Percentiles rank a stretch among this genome's conserved stretches.
These are phyloP conservation scores for Geoglossum glabrum DNA, from an alignment of 495 filamentous ascomycete species.

Conservation along the genomic window DNA sequence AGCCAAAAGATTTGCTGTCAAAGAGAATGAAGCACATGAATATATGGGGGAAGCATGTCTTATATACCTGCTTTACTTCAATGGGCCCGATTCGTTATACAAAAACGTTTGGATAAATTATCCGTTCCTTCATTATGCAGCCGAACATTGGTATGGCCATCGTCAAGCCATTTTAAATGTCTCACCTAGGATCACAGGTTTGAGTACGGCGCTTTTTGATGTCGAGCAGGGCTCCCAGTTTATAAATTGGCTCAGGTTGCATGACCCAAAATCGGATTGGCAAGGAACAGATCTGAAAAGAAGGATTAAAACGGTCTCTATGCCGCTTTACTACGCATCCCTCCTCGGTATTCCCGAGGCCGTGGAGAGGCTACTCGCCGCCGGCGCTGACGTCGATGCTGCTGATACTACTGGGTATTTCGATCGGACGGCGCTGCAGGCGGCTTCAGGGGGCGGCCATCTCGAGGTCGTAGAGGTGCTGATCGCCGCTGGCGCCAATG, in stretches of 20 bases:
- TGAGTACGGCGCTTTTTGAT: background rate
- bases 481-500: no score
- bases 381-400: slow-evolving; percentile 3
- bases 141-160: background rate
- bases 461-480: no score
- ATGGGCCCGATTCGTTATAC: background rate
- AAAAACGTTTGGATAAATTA: background rate
- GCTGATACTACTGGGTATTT: slow-evolving; percentile 8
- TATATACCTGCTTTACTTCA: background rate
- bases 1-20: background rate
- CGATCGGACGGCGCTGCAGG: no score
- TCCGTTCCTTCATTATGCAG: background rate
- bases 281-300: background rate
- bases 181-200: background rate
- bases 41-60: background rate
- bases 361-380: background rate
- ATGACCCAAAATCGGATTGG: background rate
- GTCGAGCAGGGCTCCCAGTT: background rate
- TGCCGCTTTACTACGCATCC: background rate
- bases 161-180: background rate
- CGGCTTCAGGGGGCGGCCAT: no score
- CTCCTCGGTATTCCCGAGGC: background rate
- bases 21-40: background rate
- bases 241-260: background rate
- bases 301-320: background rate